Percentiles rank a stretch among this genome's conserved stretches.
Conservation (phyloP, 495 filamentous ascomycete genomes). For the Aspergillus incahuasiensis region DNA sequence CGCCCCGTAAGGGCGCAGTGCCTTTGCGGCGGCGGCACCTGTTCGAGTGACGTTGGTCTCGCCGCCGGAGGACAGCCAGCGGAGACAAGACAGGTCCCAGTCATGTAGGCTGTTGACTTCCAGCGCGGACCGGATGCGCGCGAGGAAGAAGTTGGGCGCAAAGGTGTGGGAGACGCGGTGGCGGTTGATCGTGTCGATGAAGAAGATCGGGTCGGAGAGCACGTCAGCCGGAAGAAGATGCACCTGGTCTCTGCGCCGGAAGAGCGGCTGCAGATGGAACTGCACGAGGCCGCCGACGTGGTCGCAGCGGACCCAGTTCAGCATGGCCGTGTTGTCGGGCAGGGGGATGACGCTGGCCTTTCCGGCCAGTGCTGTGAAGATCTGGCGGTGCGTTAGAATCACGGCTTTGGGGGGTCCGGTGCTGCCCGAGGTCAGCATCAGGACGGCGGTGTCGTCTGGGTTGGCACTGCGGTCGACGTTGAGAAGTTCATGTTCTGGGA, state of each 20-base stretch:
- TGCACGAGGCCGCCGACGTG: conserved; percentile 53
- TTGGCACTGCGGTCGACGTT: not conserved
- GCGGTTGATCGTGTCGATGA: conserved; percentile 35
- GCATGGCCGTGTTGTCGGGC: conserved; percentile 23
- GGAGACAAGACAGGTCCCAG: conserved; percentile 21
- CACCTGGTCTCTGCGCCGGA: conserved; percentile 33
- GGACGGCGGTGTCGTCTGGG: conserved; percentile 21
- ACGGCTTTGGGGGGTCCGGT: conserved; percentile 55
- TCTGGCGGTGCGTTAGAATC: conserved; percentile 36
- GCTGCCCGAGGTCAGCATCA: conserved; percentile 57
- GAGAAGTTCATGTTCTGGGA: no score
- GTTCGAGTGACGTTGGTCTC: conserved; percentile 36
- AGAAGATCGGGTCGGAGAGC: conserved; percentile 31
- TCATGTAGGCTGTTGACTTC: not conserved
- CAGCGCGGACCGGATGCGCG: conserved; percentile 1
- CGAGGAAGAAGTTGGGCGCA: conserved; percentile 55
- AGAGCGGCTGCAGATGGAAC: conserved; percentile 37
- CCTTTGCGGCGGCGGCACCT: conserved; percentile 1
- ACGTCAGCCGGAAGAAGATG: conserved; percentile 42
- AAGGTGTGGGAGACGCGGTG: conserved; percentile 46
- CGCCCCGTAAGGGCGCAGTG: conserved; percentile 5
- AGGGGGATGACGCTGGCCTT: conserved; percentile 15
- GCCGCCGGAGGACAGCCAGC: conserved; percentile 24
- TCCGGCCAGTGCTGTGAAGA: conserved; percentile 45
- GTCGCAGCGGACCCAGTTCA: conserved; percentile 51